Evolutionary conservation across 495 filamentous ascomycete genomes (phyloP).

Genomic region (Trichocladium antarcticum): DNA sequence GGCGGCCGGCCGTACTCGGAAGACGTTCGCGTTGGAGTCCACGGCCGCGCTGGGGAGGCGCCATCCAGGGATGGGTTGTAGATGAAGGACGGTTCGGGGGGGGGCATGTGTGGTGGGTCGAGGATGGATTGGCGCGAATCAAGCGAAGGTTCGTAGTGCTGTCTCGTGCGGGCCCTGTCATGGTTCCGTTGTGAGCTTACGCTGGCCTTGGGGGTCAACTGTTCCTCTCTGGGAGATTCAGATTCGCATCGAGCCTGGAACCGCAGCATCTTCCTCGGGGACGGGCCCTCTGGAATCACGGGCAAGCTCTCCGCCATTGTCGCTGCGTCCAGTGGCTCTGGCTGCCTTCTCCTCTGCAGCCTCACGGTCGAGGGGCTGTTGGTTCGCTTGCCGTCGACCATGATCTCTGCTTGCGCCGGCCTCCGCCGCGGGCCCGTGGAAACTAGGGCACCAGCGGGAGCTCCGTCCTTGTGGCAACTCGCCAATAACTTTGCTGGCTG

Average conservation of each 20-base stretch:
- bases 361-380: constrained; percentile 28
- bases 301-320: constrained; percentile 21
- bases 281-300: constrained; percentile 36
- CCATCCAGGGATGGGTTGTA: constrained; percentile 24
- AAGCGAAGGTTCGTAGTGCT: constrained; percentile 41
- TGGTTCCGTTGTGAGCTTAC: constrained; percentile 29
- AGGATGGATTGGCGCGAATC: constrained; percentile 32
- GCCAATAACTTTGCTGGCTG: neutral
- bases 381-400: constrained; percentile 2
- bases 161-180: constrained; percentile 28
- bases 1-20: constrained; percentile 60
- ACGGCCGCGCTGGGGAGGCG: constrained; percentile 50
- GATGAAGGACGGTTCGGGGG: constrained; percentile 36
- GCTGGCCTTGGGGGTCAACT: constrained; percentile 2
- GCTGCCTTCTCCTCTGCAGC: constrained; percentile 33
- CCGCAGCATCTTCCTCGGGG: constrained; percentile 30
- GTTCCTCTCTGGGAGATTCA: neutral
- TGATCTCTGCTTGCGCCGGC: neutral
- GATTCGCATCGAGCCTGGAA: constrained; percentile 19
- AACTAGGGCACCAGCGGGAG: neutral
- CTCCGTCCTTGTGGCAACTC: neutral
- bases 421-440: constrained; percentile 7
- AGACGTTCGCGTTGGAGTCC: constrained; percentile 52
- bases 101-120: constrained; percentile 37
- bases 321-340: neutral